Evolutionary conservation across 2,329 filamentous ascomycete genomes (phyloP), one percentile per base, ranked within the genome.

Genomic region (Trichoderma pleuroti): DNA sequence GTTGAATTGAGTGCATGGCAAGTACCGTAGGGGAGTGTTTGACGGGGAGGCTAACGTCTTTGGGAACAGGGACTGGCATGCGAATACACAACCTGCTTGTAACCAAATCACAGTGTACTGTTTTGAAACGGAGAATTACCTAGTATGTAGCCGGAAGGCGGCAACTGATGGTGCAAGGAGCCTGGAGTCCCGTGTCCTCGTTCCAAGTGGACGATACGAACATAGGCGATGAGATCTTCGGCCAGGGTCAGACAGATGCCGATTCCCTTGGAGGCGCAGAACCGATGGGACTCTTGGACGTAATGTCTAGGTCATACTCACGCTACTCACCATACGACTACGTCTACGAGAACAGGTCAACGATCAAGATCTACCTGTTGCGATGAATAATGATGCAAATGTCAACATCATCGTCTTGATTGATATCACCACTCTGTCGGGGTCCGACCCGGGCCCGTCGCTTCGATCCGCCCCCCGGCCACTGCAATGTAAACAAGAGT

Each of bases 361-460:
- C 26, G 18, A 57, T 30, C 18, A n/a, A 42, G 18, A 42, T 34
- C 18, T 26, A 56, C 8, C 49, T 26, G 21, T n/a, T 12, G 36
- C 26, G 16, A 52, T 10, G 24, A 32, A 36, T 34, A 52, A 42
- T 26, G 36, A 26, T 49, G 62, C 5, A 64, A 49, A 52, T 56
- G 28, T 30, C 54, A 59, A 32, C 54, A 59, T 59, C 28, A n/a
- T n/a, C 9, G 24, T 56, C 52, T 34, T 10, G 30, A 18, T 26
- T 24, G 36, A 46, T 26, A 36, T 18, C 18, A 52, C 36, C 30
- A 28, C 8, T 42, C 39, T 66, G 54, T 66, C 64, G 64, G 64
- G 36, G 64, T 68, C 52, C 26, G 36, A 56, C n/a, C 64, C 64
- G 64, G 64, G n/a, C 10, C 64, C 64, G 64, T 68, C 14, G 21